A percentile compares a stretch with the other conserved stretches of the same genome.
phyloP scores from a whole-genome alignment of 2,329 filamentous ascomycete species.

The Ophiocordyceps sinensis region DNA sequence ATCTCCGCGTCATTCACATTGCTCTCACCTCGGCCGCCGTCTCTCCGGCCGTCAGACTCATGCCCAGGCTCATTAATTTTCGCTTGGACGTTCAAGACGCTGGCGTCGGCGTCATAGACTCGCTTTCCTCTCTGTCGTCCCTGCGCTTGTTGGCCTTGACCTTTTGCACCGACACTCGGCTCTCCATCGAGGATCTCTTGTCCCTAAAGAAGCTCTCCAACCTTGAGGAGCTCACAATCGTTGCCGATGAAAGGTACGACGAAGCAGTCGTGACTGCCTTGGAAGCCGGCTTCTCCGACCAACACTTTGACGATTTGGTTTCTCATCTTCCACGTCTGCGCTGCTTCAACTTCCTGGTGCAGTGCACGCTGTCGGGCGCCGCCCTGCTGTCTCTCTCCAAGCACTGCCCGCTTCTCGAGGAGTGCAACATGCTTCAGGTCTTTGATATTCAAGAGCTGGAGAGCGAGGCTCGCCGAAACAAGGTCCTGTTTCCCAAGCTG shows the following conservation, averaged over 20 bases:
- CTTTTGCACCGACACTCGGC: neutral
- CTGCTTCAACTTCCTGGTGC: neutral
- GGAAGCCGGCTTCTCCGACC: neutral
- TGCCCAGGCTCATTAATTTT: neutral
- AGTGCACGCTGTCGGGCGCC: neutral
- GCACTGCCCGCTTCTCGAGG: neutral
- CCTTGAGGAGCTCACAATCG: neutral
- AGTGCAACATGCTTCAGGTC: neutral
- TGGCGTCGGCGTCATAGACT: neutral
- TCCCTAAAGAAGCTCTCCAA: neutral
- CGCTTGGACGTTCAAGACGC: neutral
- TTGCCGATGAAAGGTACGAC: neutral
- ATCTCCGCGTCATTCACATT: neutral
- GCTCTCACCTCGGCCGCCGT: neutral
- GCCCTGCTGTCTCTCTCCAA: neutral
- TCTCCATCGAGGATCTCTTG: neutral
- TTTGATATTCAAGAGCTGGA: neutral
- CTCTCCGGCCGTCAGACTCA: neutral
- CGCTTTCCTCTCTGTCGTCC: neutral
- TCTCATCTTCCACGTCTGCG: neutral
- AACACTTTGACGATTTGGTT: neutral
- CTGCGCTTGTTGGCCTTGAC: neutral
- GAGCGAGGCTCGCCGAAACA: no score
- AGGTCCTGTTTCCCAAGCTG: no score
- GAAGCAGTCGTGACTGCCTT: neutral